A percentile compares a stretch with the other conserved stretches of the same genome.
Evolutionary conservation across 305 asterid genomes (phyloP).

Genomic region (Solanum aculeatissimum): DNA sequence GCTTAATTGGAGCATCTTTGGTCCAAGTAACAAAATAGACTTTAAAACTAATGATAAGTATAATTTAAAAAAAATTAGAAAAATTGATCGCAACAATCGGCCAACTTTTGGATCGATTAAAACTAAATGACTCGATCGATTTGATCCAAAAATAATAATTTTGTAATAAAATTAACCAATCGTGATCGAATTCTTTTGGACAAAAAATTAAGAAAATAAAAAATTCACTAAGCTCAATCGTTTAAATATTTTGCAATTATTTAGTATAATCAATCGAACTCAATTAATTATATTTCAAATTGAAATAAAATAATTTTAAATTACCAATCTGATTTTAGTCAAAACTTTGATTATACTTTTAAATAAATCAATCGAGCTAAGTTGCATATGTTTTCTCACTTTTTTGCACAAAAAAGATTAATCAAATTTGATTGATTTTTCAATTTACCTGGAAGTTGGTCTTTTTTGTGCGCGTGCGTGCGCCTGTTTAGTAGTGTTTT

Average conservation of each 20-base stretch:
- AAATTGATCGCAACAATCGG: not conserved
- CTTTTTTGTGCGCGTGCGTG: not conserved
- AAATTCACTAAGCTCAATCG: accelerated
- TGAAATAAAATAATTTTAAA: no score
- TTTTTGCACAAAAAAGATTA: no score
- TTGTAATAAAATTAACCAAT: not conserved
- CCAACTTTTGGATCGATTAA: no score
- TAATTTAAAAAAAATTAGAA: no score
- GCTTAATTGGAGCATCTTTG: not conserved
- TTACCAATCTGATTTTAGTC: no score
- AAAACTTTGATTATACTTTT: no score
- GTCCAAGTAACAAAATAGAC: not conserved
- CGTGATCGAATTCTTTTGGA: not conserved
- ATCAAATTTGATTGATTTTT: not conserved
- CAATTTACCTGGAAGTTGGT: not conserved
- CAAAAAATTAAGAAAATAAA: not conserved
- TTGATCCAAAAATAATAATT: not conserved
- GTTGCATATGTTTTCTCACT: no score
- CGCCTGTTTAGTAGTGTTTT: not conserved
- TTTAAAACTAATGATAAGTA: no score
- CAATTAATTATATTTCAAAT: no score
- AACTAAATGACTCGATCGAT: not conserved
- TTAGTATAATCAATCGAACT: no score
- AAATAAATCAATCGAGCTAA: no score
- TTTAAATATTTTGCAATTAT: not conserved